A percentile compares a stretch with the other conserved stretches of the same genome.
Conservation (phyloP, 1,139 yeast genomes). For the Magnusiomyces suaveolens region DNA sequence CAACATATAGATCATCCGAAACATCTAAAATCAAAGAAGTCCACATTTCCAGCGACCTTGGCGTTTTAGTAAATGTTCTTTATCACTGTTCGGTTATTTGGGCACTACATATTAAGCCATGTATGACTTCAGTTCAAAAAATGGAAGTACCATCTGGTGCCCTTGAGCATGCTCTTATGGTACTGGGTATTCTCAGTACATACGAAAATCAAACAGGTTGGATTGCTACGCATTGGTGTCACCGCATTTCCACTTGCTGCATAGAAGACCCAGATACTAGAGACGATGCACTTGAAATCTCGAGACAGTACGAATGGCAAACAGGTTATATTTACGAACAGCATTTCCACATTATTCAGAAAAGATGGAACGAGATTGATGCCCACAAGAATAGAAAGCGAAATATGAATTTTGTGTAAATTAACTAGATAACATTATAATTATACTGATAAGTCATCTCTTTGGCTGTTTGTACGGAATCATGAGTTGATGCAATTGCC, state of each 20-base stretch:
- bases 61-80: slow-evolving; percentile 7
- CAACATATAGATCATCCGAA: not conserved
- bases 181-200: slow-evolving; percentile 10
- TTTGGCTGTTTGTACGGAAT: no score
- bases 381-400: not conserved
- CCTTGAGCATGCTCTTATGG: slow-evolving; percentile 10
- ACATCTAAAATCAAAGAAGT: not conserved
- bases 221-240: slow-evolving; percentile 13
- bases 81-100: slow-evolving; percentile 10
- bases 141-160: slow-evolving; percentile 10
- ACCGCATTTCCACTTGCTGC: slow-evolving; percentile 11
- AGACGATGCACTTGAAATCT: slow-evolving; percentile 11
- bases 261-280: slow-evolving; percentile 9
- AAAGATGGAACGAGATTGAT: slow-evolving; percentile 12
- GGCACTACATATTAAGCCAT: slow-evolving; percentile 4
- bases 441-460: no score
- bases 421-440: no score
- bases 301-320: slow-evolving; percentile 15
- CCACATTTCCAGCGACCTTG: slow-evolving; percentile 8
- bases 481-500: no score
- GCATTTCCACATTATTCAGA: slow-evolving; percentile 9
- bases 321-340: slow-evolving; percentile 11
- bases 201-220: slow-evolving; percentile 11
- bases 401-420: slow-evolving; percentile 42
- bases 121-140: slow-evolving; percentile 5